These are phyloP conservation scores for Candida nemodendra DNA, from an alignment of 805 yeast species.

Conservation along the genomic window DNA sequence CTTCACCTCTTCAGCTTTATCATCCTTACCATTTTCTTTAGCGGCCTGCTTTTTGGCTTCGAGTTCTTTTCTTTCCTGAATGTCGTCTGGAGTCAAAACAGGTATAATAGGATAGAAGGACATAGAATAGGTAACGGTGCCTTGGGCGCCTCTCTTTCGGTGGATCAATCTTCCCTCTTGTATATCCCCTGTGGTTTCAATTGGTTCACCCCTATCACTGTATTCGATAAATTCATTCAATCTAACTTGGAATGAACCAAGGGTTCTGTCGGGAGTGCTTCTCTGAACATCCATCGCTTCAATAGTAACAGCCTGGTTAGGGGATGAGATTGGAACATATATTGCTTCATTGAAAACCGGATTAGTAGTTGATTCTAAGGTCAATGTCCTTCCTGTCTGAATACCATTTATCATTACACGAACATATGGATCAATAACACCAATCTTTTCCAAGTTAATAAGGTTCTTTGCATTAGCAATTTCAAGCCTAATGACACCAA, in stretches of 20 bases:
- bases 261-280: conserved; percentile 75
- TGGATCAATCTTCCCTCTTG: conserved; percentile 61
- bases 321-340: conserved; percentile 78
- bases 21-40: conserved; percentile 33
- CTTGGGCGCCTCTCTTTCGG: conserved; percentile 80
- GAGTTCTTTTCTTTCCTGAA: conserved; percentile 46
- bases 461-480: conserved; percentile 70
- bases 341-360: conserved; percentile 86
- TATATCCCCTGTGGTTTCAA: conserved; percentile 56
- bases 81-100: conserved; percentile 74
- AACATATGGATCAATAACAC: conserved; percentile 89
- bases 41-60: conserved; percentile 15
- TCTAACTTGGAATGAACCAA: conserved; percentile 78
- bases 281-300: conserved; percentile 93
- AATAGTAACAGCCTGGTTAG: conserved; percentile 75
- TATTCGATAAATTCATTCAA: conserved; percentile 65
- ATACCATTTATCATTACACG: conserved; percentile 76
- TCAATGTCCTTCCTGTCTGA: conserved; percentile 73
- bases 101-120: conserved; percentile 84
- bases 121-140: conserved; percentile 67
- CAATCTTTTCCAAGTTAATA: conserved; percentile 82
- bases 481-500: conserved; percentile 82
- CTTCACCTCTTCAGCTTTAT: conserved; percentile 27
- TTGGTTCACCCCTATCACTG: conserved; percentile 60
- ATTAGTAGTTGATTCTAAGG: conserved; percentile 60